Conservation (phyloP, 192 early-diverging fungal genomes). For the Tieghemiomyces parasiticus region DNA sequence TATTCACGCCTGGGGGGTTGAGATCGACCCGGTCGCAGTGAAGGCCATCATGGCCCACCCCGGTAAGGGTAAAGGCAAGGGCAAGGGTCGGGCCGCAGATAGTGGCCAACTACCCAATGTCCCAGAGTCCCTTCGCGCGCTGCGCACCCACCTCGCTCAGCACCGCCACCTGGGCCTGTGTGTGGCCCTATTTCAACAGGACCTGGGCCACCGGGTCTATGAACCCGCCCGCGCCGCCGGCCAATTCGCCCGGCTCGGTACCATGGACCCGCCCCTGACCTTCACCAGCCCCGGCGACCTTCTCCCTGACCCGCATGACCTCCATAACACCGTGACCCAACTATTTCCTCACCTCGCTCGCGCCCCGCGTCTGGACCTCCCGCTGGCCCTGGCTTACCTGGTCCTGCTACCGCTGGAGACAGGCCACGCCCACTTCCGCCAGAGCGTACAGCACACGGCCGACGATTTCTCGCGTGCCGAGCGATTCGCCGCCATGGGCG, state of each 20-base stretch:
- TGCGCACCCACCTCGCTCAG: too few relatives aligned
- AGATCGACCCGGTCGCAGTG: too few relatives aligned
- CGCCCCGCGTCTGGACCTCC: neutral
- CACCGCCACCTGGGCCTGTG: conserved; percentile 3
- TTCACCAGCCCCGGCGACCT: too few relatives aligned
- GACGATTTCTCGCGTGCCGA: conserved; percentile 6
- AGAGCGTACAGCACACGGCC: conserved; percentile 2
- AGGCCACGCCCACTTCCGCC: conserved; percentile 1
- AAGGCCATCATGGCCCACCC: too few relatives aligned
- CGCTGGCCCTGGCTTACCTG: conserved; percentile 6
- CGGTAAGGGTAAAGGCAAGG: too few relatives aligned
- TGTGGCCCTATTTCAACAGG: neutral
- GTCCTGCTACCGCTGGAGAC: neutral
- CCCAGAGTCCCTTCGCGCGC: too few relatives aligned
- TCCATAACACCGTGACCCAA: neutral
- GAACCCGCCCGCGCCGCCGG: too few relatives aligned
- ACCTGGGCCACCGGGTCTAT: conserved; percentile 1
- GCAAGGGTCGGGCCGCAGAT: too few relatives aligned
- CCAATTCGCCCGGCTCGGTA: too few relatives aligned
- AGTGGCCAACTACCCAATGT: too few relatives aligned
- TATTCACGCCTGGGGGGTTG: neutral
- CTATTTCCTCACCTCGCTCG: conserved; percentile 6
- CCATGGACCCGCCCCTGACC: too few relatives aligned
- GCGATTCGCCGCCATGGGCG: conserved; percentile 36
- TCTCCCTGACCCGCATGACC: neutral